Evolutionary conservation across 148 eudicot genomes (phyloP), one percentile per base, ranked within the genome.

Genomic region (Hydrangea macrophylla): DNA sequence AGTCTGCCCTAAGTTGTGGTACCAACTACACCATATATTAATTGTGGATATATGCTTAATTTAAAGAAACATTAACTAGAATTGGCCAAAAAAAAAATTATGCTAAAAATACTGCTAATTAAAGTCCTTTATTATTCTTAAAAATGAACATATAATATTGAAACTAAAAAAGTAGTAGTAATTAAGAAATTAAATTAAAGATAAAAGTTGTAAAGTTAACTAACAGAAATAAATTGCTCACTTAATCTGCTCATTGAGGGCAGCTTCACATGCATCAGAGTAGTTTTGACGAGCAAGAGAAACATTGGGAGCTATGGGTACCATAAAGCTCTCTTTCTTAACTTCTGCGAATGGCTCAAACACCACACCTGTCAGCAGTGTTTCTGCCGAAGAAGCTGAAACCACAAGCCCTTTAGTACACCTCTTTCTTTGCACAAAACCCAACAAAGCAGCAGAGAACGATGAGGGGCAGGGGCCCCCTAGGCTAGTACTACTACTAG

Each of bases 231-330:
- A 18, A 48, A 17, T 35, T 35, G 39, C 70, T 72, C 74, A 91
- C 97, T 91, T 91, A 67, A 91, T 91, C 78, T 91, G 97, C 83
- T 88, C 97, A 62, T 91, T 91, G 62, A 91, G 71, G 5, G 90
- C 92, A 35, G 88, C 74, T 68, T 91, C 97, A 69, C 85, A 86
- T 3, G 79, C 88, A 5, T 82, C 80, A 20, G 64, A 75, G 54
- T 26, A 88, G 25, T 66, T 58, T 73, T 88, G 94, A 1, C 92
- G 76, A 62, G 97, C 97, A 68, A 91, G 83, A 1, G 97, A 91
- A 33, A 66, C 70, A 0, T 76, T 58, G 10, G 82, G 75, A 27
- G 82, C 64, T n/a, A 76, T 69, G 0, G 97, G 95, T 0, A 86
- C 90, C 58, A 75, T 9, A 25, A 82, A 74, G 13, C 65, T 75